These are phyloP conservation scores for Tetrastigma voinierianum DNA, from an alignment of 164 flowering plant species.

Conservation along the genomic window DNA sequence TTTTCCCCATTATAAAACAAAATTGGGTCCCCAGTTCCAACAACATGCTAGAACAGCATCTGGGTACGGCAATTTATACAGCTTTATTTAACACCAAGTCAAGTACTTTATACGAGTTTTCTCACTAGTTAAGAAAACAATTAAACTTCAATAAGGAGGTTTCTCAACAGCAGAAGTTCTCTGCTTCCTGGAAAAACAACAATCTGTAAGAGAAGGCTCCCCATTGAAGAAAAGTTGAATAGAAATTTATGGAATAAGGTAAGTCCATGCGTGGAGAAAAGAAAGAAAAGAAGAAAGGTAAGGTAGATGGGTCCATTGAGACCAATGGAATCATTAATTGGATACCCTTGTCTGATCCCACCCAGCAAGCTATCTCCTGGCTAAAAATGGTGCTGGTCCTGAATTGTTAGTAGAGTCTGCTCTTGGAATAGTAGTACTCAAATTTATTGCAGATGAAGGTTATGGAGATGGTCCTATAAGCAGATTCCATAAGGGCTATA, in stretches of 20 bases:
- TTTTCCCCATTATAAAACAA: conserved; percentile 1
- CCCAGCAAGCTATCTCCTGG: background rate
- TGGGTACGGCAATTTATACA: background rate
- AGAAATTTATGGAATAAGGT: background rate
- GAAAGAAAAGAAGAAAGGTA: background rate
- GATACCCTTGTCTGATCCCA: background rate
- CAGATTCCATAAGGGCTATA: background rate
- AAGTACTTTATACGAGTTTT: background rate
- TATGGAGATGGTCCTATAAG: no score
- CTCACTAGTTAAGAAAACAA: background rate
- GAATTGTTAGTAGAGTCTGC: background rate
- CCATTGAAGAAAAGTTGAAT: background rate
- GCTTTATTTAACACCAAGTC: background rate
- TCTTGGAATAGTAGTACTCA: background rate
- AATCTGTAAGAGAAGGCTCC: no score
- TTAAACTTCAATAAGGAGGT: background rate
- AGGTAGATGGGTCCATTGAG: background rate
- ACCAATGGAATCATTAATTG: conserved; percentile 7
- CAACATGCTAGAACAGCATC: background rate
- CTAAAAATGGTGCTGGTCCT: background rate
- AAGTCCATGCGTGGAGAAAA: background rate
- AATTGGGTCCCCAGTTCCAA: conserved; percentile 10
- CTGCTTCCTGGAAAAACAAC: no score
- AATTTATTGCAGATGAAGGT: no score
- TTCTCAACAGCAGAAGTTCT: background rate